Conservation (phyloP, 805 yeast genomes). For the Suhomyces pyralidae region DNA sequence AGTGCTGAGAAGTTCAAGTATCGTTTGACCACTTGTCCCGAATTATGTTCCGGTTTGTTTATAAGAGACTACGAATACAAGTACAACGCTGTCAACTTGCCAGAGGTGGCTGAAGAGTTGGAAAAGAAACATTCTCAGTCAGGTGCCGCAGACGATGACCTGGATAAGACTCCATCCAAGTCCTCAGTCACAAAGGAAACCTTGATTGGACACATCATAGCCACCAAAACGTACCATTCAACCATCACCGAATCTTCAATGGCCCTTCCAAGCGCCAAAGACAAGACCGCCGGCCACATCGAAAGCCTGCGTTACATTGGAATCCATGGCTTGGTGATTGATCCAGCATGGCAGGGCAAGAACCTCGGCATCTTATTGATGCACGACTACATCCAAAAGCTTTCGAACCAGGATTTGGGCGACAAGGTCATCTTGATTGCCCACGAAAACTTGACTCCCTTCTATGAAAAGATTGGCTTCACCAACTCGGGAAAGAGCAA, state of each 20-base stretch:
- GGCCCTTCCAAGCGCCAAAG: slow-evolving; percentile 48
- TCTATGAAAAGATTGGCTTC: slow-evolving; percentile 83
- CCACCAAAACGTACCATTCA: slow-evolving; percentile 61
- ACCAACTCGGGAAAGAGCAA: slow-evolving; percentile 61
- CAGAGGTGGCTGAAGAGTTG: slow-evolving; percentile 36
- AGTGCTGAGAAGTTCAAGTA: slow-evolving; percentile 59
- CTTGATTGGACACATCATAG: slow-evolving; percentile 76
- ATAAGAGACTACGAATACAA: slow-evolving; percentile 59
- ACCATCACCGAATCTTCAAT: slow-evolving; percentile 57
- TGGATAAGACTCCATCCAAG: slow-evolving; percentile 42
- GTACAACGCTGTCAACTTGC: slow-evolving; percentile 41
- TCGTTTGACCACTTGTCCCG: slow-evolving; percentile 82
- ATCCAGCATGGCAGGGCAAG: slow-evolving; percentile 74
- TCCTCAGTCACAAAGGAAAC: slow-evolving; percentile 56
- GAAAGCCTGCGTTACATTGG: slow-evolving; percentile 76
- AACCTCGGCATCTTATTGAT: slow-evolving; percentile 79
- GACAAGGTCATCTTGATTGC: slow-evolving; percentile 72
- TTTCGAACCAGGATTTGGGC: slow-evolving; percentile 84
- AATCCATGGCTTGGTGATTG: slow-evolving; percentile 76
- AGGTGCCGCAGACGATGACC: slow-evolving; percentile 22
- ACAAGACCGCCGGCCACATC: slow-evolving; percentile 55
- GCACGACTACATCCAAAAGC: slow-evolving; percentile 87
- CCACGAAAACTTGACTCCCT: slow-evolving; percentile 63
- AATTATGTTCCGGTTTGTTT: slow-evolving; percentile 84
- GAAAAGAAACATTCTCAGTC: slow-evolving; percentile 21